Evolutionary conservation across 73 alveolate species (phyloP).

Genomic region (Durusdinium trenchii): DNA sequence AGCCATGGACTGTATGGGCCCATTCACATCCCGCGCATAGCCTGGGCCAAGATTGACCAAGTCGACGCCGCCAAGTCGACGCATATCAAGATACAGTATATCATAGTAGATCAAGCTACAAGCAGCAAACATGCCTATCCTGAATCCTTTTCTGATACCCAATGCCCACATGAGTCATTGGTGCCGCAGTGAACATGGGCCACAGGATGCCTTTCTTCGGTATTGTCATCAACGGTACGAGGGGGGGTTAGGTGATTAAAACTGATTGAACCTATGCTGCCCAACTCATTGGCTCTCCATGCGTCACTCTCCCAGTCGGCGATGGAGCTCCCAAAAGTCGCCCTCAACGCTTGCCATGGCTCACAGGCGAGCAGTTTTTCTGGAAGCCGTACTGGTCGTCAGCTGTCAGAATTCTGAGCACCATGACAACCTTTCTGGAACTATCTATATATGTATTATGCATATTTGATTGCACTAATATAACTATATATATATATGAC

Average conservation of each 20-base stretch:
- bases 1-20: too few relatives aligned
- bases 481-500: too few relatives aligned
- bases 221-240: not conserved
- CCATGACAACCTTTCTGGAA: too few relatives aligned
- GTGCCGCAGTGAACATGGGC: not conserved
- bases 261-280: too few relatives aligned
- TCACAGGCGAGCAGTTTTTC: not conserved
- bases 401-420: too few relatives aligned
- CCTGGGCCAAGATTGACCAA: not conserved
- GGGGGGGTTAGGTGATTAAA: too few relatives aligned
- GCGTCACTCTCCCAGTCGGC: slow-evolving; percentile 42
- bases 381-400: too few relatives aligned
- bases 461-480: too few relatives aligned
- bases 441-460: too few relatives aligned
- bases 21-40: slow-evolving; percentile 18
- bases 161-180: not conserved
- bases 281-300: not conserved
- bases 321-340: slow-evolving; percentile 70
- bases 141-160: too few relatives aligned
- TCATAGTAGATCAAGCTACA: too few relatives aligned
- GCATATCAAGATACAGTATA: not conserved
- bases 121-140: not conserved
- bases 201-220: not conserved
- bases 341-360: not conserved
- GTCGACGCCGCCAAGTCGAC: too few relatives aligned